Percentiles rank a stretch among this genome's conserved stretches.
Evolutionary conservation across 331 rosid genomes (phyloP).

Genomic region (Stylosanthes scabra): DNA sequence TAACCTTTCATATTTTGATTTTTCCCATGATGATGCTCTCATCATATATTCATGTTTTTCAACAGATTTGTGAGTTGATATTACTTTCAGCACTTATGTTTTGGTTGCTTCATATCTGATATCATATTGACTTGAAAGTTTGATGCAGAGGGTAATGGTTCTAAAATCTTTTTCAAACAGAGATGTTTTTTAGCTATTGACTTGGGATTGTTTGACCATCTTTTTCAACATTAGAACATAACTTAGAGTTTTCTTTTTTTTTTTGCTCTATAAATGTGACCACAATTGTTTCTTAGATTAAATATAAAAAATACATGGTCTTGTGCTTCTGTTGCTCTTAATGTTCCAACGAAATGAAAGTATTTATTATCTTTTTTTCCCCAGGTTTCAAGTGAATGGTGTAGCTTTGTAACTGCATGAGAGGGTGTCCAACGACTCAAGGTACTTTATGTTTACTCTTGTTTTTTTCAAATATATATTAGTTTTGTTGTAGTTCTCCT

Average conservation of each 20-base stretch:
- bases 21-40: conserved; percentile 4
- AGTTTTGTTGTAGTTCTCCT: too few relatives aligned
- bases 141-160: conserved; percentile 97
- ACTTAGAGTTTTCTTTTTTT: conserved; percentile 26
- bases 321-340: conserved; percentile 45
- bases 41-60: conserved; percentile 9
- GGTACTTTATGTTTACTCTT: too few relatives aligned
- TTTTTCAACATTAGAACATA: conserved; percentile 25
- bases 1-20: conserved; percentile 11
- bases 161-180: too few relatives aligned
- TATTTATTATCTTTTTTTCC: too few relatives aligned
- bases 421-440: too few relatives aligned
- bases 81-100: conserved; percentile 20
- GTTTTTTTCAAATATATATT: too few relatives aligned
- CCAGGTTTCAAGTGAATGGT: too few relatives aligned
- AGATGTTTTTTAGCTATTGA: conserved; percentile 42
- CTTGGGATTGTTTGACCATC: conserved; percentile 5
- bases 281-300: conserved; percentile 12
- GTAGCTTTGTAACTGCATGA: too few relatives aligned
- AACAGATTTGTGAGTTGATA: conserved; percentile 28
- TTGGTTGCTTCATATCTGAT: conserved; percentile 33
- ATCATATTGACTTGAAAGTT: conserved; percentile 40
- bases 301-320: conserved; percentile 34
- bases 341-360: conserved; percentile 51
- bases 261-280: conserved; percentile 31